Base-by-base conservation (phyloP, 2,329 filamentous ascomycete species). In the Truncatella angustata region DNA sequence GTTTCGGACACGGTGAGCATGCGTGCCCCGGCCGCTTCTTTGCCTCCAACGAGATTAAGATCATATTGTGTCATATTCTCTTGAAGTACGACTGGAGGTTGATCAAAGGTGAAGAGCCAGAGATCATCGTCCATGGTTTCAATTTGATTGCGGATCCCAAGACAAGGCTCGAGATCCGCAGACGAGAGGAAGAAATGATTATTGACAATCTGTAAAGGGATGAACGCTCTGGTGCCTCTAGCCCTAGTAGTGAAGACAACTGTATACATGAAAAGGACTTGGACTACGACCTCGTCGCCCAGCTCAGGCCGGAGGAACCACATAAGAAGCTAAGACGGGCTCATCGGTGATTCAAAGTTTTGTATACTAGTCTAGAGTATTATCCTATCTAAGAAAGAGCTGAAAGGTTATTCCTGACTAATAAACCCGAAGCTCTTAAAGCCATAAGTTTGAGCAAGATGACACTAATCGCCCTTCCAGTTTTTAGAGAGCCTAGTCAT, bases 1-100 rank as follows among this genome's bases (percentile, higher is more conserved):
- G 53, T 12, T 76, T 74, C 51, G 73, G 73, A 4, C 65, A 75
- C 53, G 73, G 73, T 2, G 62, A 64, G 24, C 70, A 74, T 47
- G 71, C 72, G 2, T 68, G 66, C 47, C 65, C 66, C 2, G 61
- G 60, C 9, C 51, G 61, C n/a, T 63, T 63, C 52, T 62, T 73
- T 59, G 70, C 69, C 2, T 60, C 60, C 4, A 66, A 69, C 44
- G 64, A 71, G 55, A 61, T 72, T 10, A 72, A 73, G 63, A 58
- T 63, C 23, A 51, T 53, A 32, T 39, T 62, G 35, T 62, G 61
- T 39, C 53, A 60, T 32, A 7, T 67, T 20, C 52, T 68, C 46
- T 56, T 68, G 26, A 67, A 68, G 56, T 68, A 65, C 49, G 66
- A 68, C 47, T 66, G 63, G 60, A 57, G 60, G 6, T 65, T 64